A percentile compares a stretch with the other conserved stretches of the same genome.
Evolutionary conservation across 2,329 filamentous ascomycete species (phyloP).

Genomic region (Eurotiales sp.): DNA sequence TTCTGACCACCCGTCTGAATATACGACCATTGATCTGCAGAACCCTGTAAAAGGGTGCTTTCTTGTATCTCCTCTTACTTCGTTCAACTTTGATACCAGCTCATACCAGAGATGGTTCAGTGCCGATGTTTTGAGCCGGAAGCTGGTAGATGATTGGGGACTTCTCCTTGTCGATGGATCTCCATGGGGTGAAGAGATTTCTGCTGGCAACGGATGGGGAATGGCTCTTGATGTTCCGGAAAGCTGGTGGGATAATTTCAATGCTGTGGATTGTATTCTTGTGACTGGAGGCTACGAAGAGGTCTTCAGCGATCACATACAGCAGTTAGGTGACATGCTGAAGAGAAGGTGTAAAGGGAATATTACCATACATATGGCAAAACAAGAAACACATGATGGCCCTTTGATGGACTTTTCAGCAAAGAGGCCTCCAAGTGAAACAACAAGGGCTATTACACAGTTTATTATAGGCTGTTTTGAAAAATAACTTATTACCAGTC

Average conservation of each 20-base stretch:
- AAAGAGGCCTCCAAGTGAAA: too few relatives aligned
- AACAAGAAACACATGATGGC: constrained; percentile 21
- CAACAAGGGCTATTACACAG: too few relatives aligned
- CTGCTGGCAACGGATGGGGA: constrained; percentile 19
- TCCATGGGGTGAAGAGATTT: constrained; percentile 21
- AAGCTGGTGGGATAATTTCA: constrained; percentile 19
- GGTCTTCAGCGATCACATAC: constrained; percentile 22
- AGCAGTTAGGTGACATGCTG: constrained; percentile 14
- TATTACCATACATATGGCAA: constrained; percentile 16
- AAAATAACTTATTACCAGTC: too few relatives aligned
- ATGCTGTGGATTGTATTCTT: constrained; percentile 16
- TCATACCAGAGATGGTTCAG: constrained; percentile 16
- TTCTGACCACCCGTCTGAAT: neutral
- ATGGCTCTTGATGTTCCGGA: constrained; percentile 23
- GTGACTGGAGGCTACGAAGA: constrained; percentile 21
- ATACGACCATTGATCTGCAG: neutral
- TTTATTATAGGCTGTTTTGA: too few relatives aligned
- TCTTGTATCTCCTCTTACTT: constrained; percentile 20
- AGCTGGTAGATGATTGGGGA: constrained; percentile 16
- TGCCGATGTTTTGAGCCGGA: constrained; percentile 16
- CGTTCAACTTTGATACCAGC: constrained; percentile 15
- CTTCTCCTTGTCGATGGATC: constrained; percentile 16
- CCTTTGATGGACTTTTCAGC: constrained; percentile 23
- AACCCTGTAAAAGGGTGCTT: constrained; percentile 15
- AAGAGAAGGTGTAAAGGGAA: constrained; percentile 1